Base-by-base conservation (phyloP, 345 rosid species). In the Camelina neglecta region DNA sequence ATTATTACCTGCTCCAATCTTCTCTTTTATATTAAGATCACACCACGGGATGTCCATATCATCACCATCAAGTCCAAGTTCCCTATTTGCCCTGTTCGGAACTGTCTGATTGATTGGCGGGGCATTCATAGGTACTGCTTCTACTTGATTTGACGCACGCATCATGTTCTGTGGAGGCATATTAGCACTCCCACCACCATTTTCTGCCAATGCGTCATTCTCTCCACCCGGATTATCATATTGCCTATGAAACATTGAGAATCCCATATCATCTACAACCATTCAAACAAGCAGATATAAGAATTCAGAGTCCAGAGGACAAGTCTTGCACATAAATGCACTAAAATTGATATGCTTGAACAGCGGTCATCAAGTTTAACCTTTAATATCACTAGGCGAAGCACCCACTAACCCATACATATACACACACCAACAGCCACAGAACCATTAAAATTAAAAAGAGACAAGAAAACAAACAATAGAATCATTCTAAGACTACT, bases 1-100 rank as follows among this genome's bases (percentile, higher is more conserved):
- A 29, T 42, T 61, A 65, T 11, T 91, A 96, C 99, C 99, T 87
- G 99, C 88, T 87, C 99, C 99, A 62, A 96, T 96, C 81, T 84
- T 88, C 87, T 93, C 99, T 83, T 85, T 93, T 54, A 96, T 60
- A 73, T 77, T 85, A 77, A 96, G 96, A 84, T 96, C 98, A 79
- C 75, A 80, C 99, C 98, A 96, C 4, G 96, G 90, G 71, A 96
- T 91, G 56, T 84, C 90, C 85, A 93, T 84, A 84, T 88, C 98
- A 73, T 93, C 98, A 74, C 87, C 83, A 71, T 93, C 96, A 79
- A 88, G 83, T 49, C 88, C 68, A 72, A 88, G 71, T 6, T 89
- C 93, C 79, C 82, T 81, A 60, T 80, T 83, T 67, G 84, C 75
- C 60, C 81, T 82, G 60, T 79, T 71, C 20, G 84, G 78, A 73